These are phyloP conservation scores for Fusarium pseudonygamai DNA, from an alignment of 2,329 filamentous ascomycete genomes.

Conservation along the genomic window DNA sequence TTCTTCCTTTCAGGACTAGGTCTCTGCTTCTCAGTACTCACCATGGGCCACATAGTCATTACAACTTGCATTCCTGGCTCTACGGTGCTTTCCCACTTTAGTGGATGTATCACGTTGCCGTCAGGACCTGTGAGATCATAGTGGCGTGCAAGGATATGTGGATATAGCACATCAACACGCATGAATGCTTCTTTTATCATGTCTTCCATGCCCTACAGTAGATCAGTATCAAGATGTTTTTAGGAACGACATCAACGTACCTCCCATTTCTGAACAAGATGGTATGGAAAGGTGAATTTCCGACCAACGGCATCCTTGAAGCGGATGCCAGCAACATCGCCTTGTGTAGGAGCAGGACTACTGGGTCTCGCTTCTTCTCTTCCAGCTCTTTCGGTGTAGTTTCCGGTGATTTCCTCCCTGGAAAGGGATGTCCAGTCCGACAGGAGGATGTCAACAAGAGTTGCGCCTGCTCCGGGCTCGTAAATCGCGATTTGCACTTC, in stretches of 20 bases:
- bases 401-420: rapidly evolving
- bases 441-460: not conserved
- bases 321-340: rapidly evolving
- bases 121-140: too few species aligned
- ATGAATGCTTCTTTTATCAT: not conserved
- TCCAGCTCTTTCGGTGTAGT: too few species aligned
- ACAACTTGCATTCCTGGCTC: not conserved
- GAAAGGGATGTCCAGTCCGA: not conserved
- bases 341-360: rapidly evolving
- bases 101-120: rapidly evolving
- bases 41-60: too few species aligned
- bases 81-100: rapidly evolving
- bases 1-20: rapidly evolving
- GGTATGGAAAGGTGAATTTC: not conserved
- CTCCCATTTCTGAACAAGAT: not conserved
- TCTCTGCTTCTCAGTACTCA: too few species aligned
- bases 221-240: rapidly evolving
- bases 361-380: rapidly evolving
- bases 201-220: rapidly evolving
- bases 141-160: not conserved
- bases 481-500: not conserved
- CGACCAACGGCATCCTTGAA: not conserved
- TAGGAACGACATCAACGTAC: rapidly evolving
- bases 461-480: not conserved
- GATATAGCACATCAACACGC: rapidly evolving